Evolutionary conservation across 176 grass and related monocot genomes (phyloP).

Genomic region (Rhipidocladum racemiflorum): DNA sequence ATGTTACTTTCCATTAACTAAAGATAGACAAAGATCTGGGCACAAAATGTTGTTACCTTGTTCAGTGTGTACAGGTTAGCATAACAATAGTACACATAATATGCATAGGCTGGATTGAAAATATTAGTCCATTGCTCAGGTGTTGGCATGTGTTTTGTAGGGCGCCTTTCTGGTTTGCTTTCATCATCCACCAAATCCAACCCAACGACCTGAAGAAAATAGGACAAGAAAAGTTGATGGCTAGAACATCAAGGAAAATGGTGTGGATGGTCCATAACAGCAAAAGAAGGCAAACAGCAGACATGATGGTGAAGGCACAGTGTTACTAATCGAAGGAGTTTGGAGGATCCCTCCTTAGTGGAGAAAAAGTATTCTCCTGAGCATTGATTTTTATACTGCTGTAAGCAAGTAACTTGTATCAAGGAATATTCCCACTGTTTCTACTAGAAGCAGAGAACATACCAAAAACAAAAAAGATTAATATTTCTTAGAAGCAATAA

Average conservation of each 20-base stretch:
- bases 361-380: not conserved
- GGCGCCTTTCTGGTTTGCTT: constrained; percentile 96
- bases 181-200: constrained; percentile 99
- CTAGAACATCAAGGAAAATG: not conserved
- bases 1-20: constrained; percentile 1
- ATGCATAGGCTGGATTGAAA: constrained; percentile 92
- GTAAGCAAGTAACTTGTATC: not conserved
- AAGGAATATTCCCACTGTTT: not conserved
- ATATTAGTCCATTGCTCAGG: constrained; percentile 89
- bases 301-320: not conserved
- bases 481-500: not conserved
- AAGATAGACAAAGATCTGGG: not conserved
- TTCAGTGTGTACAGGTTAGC: constrained; percentile 88
- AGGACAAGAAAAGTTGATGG: not conserved
- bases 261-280: not conserved
- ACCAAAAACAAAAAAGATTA: no score
- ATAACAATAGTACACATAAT: constrained; percentile 96
- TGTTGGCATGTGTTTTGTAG: constrained; percentile 92
- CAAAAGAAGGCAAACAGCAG: not conserved
- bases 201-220: constrained; percentile 69
- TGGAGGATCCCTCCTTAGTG: not conserved
- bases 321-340: not conserved
- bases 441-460: not conserved
- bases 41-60: constrained; percentile 51
- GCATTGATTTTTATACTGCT: not conserved